These are phyloP conservation scores for Elongisporangium undulatum DNA, from an alignment of 352 stramenopile species.

Conservation along the genomic window DNA sequence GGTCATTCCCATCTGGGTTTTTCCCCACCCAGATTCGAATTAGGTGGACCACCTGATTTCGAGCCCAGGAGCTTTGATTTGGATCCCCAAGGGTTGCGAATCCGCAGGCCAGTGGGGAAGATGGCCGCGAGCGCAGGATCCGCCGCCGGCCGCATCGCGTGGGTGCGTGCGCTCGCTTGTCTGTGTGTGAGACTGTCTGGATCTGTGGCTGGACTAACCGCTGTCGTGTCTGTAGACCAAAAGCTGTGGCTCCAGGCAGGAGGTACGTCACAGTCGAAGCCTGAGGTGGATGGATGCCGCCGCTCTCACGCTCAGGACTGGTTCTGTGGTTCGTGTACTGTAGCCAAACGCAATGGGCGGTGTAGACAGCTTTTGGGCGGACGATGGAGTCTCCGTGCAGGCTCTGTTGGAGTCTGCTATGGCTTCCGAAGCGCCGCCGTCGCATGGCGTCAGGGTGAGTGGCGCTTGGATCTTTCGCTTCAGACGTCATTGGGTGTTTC, in stretches of 20 bases:
- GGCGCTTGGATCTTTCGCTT: neutral
- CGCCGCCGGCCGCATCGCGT: neutral
- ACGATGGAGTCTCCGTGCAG: neutral
- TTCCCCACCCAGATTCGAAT: neutral
- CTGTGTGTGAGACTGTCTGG: neutral
- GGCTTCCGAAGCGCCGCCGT: neutral
- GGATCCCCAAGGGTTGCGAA: neutral
- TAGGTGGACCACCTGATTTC: conserved; percentile 1
- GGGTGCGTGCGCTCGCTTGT: neutral
- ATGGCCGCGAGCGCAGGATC: neutral
- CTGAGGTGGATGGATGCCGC: neutral
- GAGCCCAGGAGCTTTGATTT: neutral
- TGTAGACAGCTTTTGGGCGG: neutral
- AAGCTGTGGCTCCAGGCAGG: neutral
- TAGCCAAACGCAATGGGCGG: neutral
- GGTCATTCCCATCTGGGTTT: conserved; percentile 1
- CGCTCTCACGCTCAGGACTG: neutral
- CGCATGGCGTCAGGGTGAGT: neutral
- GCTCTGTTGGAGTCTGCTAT: neutral
- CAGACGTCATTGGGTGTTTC: neutral
- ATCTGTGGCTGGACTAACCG: neutral
- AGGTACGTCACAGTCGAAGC: neutral
- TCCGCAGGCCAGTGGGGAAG: neutral
- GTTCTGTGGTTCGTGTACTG: neutral
- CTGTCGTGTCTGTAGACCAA: neutral